phyloP scores from a whole-genome alignment of 768 basidiomycete genomes.

The Panellus pusillus region DNA sequence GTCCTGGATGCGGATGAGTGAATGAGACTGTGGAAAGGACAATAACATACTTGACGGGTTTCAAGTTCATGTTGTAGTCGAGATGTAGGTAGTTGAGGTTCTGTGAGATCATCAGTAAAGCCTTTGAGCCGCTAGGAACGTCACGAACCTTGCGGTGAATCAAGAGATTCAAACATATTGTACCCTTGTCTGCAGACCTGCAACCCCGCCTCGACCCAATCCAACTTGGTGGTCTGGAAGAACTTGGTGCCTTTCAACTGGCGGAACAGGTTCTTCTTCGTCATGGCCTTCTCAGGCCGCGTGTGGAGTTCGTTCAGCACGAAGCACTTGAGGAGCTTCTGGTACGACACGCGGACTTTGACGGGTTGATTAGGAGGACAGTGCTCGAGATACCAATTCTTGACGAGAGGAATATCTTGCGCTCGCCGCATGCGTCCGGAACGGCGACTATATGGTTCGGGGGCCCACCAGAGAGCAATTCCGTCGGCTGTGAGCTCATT shows the following conservation, averaged over 20 bases:
- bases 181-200: conserved; percentile 99
- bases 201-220: conserved; percentile 99
- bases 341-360: conserved; percentile 98
- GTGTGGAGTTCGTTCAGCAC: conserved; percentile 93
- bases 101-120: conserved; percentile 35
- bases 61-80: conserved; percentile 98
- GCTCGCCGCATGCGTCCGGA: conserved; percentile 92
- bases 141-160: conserved; percentile 90
- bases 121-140: background rate
- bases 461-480: conserved; percentile 98
- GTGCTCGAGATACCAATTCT: conserved; percentile 98
- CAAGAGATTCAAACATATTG: conserved; percentile 97
- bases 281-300: conserved; percentile 92
- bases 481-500: conserved; percentile 94
- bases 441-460: conserved; percentile 91
- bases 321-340: conserved; percentile 94
- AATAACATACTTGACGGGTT: conserved; percentile 76
- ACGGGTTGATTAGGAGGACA: conserved; percentile 95
- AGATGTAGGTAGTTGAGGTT: conserved; percentile 92
- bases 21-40: background rate
- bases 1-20: conserved; percentile 57
- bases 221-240: conserved; percentile 96
- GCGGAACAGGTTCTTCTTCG: conserved; percentile 95
- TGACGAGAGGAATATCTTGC: conserved; percentile 93
- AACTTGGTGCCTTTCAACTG: conserved; percentile 99